Evolutionary conservation across 108 stramenopile species (phyloP).

Genomic region (Chaetoceros muelleri): DNA sequence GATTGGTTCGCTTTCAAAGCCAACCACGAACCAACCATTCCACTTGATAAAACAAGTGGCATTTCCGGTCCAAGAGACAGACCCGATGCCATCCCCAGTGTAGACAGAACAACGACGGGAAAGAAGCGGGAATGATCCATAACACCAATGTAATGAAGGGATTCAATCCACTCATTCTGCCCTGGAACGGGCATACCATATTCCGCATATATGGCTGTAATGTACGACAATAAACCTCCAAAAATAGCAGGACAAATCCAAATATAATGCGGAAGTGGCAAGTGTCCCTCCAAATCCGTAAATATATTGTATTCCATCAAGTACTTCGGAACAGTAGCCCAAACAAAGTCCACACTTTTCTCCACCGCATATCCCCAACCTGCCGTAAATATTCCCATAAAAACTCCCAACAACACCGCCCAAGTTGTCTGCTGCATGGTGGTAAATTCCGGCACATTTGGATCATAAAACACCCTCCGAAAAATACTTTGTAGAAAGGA

Average conservation of each 20-base stretch:
- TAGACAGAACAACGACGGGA: constrained; percentile 27
- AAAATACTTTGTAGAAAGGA: constrained; percentile 2
- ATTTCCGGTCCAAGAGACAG: constrained; percentile 47
- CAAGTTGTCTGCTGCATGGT: constrained; percentile 44
- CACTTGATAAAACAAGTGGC: constrained; percentile 41
- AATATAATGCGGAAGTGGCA: constrained; percentile 53
- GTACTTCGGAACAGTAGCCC: constrained; percentile 27
- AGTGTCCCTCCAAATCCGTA: constrained; percentile 30
- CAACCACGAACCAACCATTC: constrained; percentile 52
- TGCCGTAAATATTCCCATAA: constrained; percentile 43
- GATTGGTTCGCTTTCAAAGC: constrained; percentile 30
- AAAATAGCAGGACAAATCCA: constrained; percentile 42
- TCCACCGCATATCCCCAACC: constrained; percentile 39
- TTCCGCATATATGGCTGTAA: constrained; percentile 12
- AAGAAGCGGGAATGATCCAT: constrained; percentile 30
- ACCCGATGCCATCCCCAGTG: constrained; percentile 43
- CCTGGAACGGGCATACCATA: constrained; percentile 26
- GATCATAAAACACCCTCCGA: constrained; percentile 34
- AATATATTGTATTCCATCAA: constrained; percentile 35
- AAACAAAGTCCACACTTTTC: constrained; percentile 33
- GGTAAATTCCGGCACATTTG: constrained; percentile 38
- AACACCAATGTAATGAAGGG: constrained; percentile 33
- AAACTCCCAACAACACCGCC: constrained; percentile 39
- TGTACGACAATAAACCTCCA: constrained; percentile 32
- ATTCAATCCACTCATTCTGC: constrained; percentile 52